Conservation (phyloP, 129 eudicot species). For the Dittrichia graveolens region DNA sequence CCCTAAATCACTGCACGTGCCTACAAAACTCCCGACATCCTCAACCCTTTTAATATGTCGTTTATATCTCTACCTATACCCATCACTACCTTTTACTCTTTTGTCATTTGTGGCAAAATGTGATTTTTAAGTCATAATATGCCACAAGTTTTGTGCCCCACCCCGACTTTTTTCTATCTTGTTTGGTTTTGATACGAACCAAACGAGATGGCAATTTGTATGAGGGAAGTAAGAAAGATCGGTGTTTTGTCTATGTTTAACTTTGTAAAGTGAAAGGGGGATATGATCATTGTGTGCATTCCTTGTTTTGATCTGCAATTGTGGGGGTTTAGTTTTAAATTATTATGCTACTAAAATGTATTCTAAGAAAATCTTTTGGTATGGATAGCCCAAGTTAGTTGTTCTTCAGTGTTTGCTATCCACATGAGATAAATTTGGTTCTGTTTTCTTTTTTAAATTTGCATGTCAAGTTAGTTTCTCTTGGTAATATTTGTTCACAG, state of each 20-base stretch:
- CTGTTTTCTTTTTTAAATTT: too few species aligned
- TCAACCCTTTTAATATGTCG: slow-evolving; percentile 17
- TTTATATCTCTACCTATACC: slow-evolving; percentile 5
- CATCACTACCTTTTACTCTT: slow-evolving; percentile 19
- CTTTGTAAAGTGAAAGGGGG: slow-evolving; percentile 38
- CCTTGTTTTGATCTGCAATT: background rate
- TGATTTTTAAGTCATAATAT: slow-evolving; percentile 29
- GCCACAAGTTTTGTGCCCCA: slow-evolving; percentile 26
- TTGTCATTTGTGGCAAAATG: slow-evolving; percentile 28
- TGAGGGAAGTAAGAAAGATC: slow-evolving; percentile 24
- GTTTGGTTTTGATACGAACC: slow-evolving; percentile 5
- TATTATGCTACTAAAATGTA: slow-evolving; percentile 16
- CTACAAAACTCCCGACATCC: slow-evolving; percentile 41
- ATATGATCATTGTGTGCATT: slow-evolving; percentile 21
- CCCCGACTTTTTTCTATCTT: slow-evolving; percentile 9
- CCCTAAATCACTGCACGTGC: slow-evolving; percentile 49
- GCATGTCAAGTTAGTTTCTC: too few species aligned
- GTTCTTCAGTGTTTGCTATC: background rate
- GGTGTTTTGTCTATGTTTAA: slow-evolving; percentile 13
- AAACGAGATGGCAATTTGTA: slow-evolving; percentile 23
- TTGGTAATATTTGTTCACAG: too few species aligned
- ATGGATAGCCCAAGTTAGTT: slow-evolving; percentile 17
- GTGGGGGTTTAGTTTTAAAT: slow-evolving; percentile 23
- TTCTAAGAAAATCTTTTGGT: slow-evolving; percentile 7
- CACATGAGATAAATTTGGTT: background rate